Evolutionary conservation across 2,329 filamentous ascomycete species (phyloP).

Genomic region (Fusarium pseudoanthophilum): DNA sequence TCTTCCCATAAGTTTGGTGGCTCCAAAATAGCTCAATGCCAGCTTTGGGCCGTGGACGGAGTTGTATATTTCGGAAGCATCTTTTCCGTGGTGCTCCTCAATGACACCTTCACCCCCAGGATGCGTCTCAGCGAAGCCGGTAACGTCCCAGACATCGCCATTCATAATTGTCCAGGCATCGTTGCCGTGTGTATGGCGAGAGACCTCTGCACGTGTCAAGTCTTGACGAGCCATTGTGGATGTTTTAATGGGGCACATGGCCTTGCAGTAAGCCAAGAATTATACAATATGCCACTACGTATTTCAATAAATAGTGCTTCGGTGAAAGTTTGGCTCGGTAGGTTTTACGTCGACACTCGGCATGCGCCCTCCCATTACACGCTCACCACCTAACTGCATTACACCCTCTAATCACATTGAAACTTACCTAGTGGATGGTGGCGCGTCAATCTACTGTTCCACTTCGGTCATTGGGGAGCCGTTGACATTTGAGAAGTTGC

Average conservation of each 20-base stretch:
- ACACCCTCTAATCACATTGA: background rate
- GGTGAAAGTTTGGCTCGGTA: background rate
- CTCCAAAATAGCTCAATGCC: background rate
- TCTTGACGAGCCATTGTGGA: background rate
- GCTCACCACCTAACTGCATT: background rate
- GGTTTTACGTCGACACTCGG: accelerated
- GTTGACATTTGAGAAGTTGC: too few species aligned
- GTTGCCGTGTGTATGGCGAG: background rate
- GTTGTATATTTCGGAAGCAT: background rate
- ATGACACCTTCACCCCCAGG: background rate
- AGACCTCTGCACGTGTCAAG: background rate
- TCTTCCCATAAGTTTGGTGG: background rate
- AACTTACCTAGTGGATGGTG: too few species aligned
- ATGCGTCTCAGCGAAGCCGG: background rate
- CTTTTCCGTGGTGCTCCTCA: background rate
- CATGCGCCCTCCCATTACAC: background rate
- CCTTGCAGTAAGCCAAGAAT: background rate
- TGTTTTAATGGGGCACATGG: accelerated
- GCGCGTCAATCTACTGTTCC: too few species aligned
- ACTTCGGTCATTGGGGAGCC: too few species aligned
- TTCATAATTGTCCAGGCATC: background rate
- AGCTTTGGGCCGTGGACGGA: background rate
- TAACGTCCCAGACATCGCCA: background rate
- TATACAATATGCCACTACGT: accelerated
- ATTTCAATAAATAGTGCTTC: background rate